Evolutionary conservation across 345 rosid species (phyloP), one percentile per base, ranked within the genome.

Genomic region (Salix purpurea): DNA sequence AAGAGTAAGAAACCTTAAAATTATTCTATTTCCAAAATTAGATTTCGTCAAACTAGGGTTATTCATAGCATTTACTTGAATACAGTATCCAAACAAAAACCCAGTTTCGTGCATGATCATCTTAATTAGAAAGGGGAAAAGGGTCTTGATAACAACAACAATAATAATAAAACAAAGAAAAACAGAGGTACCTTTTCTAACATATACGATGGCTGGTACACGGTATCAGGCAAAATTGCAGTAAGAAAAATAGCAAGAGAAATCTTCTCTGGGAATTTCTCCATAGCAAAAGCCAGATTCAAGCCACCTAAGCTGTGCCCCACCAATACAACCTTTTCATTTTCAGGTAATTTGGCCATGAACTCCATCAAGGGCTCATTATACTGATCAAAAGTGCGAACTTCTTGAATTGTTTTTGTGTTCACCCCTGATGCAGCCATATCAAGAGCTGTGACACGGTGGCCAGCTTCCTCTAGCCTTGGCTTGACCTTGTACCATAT

Each of bases 401-500:
- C 34, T 19, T 73, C 74, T 24, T 78, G 21, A 7, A 56, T 6
- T 15, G 6, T 28, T 48, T 56, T 56, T 0, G 60, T 11, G 65
- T 74, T 32, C 71, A 62, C 39, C 6, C 82, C 82, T 7, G 58
- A 69, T 46, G 44, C 82, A n/a, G 19, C 66, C 18, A 75, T n/a
- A 32, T 80, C 73, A 16, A 80, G 23, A 6, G 76, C 79, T 7
- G 83, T 76, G 23, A 76, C 83, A 1, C 8, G 23, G 58, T 80
- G 79, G 24, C 79, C 79, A 0, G 73, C 44, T 6, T 40, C 21
- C 48, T 76, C 46, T 11, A 80, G 79, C 39, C 56, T 66, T 0
- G 72, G 42, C 12, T 16, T 19, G 5, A 80, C 19, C 60, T 79
- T 79, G 69, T 79, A 79, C 82, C 82, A 79, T 44, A 70, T 50